Evolutionary conservation across 1,284 basidiomycete genomes (phyloP).

Genomic region (Boletus hoseneyae): DNA sequence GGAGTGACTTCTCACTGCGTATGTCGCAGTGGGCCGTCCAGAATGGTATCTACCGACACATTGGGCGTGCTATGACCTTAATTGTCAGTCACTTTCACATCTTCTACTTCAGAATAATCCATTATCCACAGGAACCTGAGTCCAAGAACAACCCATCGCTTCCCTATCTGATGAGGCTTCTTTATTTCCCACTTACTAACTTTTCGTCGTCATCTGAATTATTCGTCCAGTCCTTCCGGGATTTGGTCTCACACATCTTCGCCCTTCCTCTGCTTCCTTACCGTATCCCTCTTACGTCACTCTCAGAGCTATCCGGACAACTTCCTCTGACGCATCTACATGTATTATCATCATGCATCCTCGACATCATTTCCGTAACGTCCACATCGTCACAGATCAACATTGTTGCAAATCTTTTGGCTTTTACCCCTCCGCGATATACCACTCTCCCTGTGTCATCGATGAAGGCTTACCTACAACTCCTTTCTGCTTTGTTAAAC

Average conservation of each 20-base stretch:
- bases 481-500: slow-evolving; percentile 51
- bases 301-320: slow-evolving; percentile 43
- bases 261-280: slow-evolving; percentile 66
- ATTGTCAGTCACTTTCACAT: slow-evolving; percentile 25
- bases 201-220: slow-evolving; percentile 30
- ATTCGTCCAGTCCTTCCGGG: slow-evolving; percentile 34
- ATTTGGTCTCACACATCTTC: slow-evolving; percentile 49
- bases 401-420: slow-evolving; percentile 62
- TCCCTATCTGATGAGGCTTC: slow-evolving; percentile 32
- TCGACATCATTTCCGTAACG: slow-evolving; percentile 26
- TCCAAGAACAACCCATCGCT: slow-evolving; percentile 28
- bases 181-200: slow-evolving; percentile 27
- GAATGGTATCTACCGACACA: slow-evolving; percentile 18
- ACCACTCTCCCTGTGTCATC: slow-evolving; percentile 41
- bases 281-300: slow-evolving; percentile 54
- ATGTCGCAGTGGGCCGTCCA: slow-evolving; percentile 20
- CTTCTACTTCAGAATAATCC: neutral
- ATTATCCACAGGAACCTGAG: slow-evolving; percentile 22
- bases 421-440: slow-evolving; percentile 59
- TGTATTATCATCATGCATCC: slow-evolving; percentile 25
- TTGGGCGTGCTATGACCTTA: slow-evolving; percentile 16
- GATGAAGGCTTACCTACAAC: slow-evolving; percentile 52
- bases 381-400: slow-evolving; percentile 42
- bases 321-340: slow-evolving; percentile 44
- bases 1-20: slow-evolving; percentile 10